These are phyloP conservation scores for Solanum gandarillasii DNA, from an alignment of 257 asterid genomes.

Conservation along the genomic window DNA sequence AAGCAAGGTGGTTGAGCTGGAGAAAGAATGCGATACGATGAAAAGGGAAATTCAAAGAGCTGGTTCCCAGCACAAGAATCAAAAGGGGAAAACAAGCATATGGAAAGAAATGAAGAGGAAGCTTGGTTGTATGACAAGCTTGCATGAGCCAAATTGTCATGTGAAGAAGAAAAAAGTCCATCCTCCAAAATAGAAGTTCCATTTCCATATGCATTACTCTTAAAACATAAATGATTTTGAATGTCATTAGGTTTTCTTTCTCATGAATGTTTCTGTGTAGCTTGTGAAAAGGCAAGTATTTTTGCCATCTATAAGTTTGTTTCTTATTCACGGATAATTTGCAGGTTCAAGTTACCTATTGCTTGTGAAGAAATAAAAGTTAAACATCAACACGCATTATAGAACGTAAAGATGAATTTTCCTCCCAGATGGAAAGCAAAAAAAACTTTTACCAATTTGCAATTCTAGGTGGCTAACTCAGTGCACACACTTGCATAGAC, in stretches of 20 bases:
- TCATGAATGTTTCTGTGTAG: background rate
- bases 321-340: background rate
- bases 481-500: background rate
- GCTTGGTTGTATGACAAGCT: conserved; percentile 44
- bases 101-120: conserved; percentile 94
- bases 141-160: conserved; percentile 45
- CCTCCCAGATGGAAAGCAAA: background rate
- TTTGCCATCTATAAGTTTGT: background rate
- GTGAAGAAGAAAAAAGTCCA: conserved; percentile 61
- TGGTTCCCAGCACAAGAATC: background rate
- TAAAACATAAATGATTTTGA: background rate
- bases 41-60: conserved; percentile 39
- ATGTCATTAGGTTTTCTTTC: background rate
- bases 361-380: background rate
- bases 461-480: background rate
- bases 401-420: background rate
- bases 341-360: background rate
- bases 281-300: background rate
- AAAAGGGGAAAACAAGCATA: conserved; percentile 27
- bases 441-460: background rate
- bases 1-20: conserved; percentile 50
- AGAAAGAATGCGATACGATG: conserved; percentile 28
- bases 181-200: conserved; percentile 22
- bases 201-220: background rate
- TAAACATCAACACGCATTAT: background rate